These are phyloP conservation scores for Fraxinus platypoda DNA, from an alignment of 305 asterid species.

Conservation along the genomic window DNA sequence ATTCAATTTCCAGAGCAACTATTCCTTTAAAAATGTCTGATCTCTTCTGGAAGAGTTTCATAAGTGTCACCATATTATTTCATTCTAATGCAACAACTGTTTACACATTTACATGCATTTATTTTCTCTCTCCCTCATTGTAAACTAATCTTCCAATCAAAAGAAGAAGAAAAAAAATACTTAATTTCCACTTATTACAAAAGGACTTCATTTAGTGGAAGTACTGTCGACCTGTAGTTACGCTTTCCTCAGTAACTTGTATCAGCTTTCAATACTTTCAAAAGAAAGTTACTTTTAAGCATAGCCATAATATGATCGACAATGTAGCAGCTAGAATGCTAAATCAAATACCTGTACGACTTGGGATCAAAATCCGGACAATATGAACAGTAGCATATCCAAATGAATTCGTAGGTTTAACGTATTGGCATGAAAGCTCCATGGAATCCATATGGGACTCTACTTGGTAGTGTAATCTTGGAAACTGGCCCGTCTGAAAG, in stretches of 20 bases:
- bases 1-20: no score
- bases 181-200: background rate
- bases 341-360: background rate
- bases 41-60: background rate
- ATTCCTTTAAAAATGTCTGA: background rate
- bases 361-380: background rate
- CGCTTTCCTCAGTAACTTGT: no score
- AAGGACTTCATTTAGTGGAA: background rate
- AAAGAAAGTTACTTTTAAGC: background rate
- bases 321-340: background rate
- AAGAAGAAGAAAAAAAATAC: no score
- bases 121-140: background rate
- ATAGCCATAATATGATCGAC: background rate
- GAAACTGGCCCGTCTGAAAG: slow-evolving; percentile 41
- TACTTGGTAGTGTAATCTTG: slow-evolving; percentile 36
- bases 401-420: background rate
- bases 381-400: background rate
- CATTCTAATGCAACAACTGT: background rate
- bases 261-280: background rate
- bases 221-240: no score
- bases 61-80: background rate
- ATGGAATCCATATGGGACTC: slow-evolving; percentile 65
- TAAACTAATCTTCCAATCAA: no score
- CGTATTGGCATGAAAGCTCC: slow-evolving; percentile 43
- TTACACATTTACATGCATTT: background rate